Conservation (phyloP, 768 basidiomycete genomes). For the Collybiopsis confluens region DNA sequence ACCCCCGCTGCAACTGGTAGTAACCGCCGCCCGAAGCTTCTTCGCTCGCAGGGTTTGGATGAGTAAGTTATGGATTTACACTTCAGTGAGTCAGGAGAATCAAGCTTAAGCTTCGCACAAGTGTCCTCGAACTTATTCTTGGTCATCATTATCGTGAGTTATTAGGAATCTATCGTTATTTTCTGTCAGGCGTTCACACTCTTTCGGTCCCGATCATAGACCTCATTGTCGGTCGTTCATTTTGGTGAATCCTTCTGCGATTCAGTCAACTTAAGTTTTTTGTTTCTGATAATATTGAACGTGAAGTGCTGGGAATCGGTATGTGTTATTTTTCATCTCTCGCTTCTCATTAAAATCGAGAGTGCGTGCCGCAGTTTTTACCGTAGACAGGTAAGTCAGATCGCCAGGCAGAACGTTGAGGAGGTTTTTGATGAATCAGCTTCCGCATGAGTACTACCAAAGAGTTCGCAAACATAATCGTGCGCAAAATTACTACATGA, state of each 20-base stretch:
- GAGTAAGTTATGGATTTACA: conserved; percentile 22
- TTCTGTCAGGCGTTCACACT: not conserved
- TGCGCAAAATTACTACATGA: conserved; percentile 16
- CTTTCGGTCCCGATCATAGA: too few relatives aligned
- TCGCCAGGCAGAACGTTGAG: not conserved
- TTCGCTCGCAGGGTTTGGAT: conserved; percentile 51
- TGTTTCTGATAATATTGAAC: not conserved
- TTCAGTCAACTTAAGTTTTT: too few relatives aligned
- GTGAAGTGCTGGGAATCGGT: conserved; percentile 38
- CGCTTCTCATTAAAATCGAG: not conserved
- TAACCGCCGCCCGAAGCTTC: conserved; percentile 29
- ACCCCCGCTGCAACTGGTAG: not conserved
- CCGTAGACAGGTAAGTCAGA: conserved; percentile 34
- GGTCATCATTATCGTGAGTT: conserved; percentile 38
- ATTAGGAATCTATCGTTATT: not conserved
- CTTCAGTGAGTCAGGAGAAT: not conserved
- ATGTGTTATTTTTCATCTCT: conserved; percentile 10
- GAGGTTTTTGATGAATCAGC: conserved; percentile 19
- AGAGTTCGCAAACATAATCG: conserved; percentile 32
- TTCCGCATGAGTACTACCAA: conserved; percentile 29
- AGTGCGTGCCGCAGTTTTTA: conserved; percentile 34
- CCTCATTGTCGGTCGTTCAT: conserved; percentile 35
- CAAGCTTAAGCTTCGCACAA: conserved; percentile 13
- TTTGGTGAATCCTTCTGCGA: conserved; percentile 29
- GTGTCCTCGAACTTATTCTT: conserved; percentile 41